Percentiles rank a stretch among this genome's conserved stretches.
phyloP scores from a whole-genome alignment of 1,139 yeast genomes.

The Candida sp. region DNA sequence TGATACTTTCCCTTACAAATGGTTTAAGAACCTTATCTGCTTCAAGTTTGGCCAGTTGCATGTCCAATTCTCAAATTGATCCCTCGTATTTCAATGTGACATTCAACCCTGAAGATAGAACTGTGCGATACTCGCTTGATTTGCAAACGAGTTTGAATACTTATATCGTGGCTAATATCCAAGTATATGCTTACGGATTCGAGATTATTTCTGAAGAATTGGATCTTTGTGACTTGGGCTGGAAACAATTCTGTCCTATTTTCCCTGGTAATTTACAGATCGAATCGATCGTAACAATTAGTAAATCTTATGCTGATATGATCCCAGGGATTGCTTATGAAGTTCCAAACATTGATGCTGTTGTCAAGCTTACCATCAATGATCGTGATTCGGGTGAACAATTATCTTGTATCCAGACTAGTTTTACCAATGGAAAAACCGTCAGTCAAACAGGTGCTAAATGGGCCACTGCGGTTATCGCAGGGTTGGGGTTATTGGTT shows the following conservation, averaged over 20 bases:
- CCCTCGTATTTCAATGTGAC: slow-evolving; percentile 66
- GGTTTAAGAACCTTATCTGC: slow-evolving; percentile 50
- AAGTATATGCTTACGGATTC: slow-evolving; percentile 77
- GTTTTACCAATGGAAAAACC: slow-evolving; percentile 69
- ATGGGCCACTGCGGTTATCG: slow-evolving; percentile 82
- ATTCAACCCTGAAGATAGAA: slow-evolving; percentile 62
- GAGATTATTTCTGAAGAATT: slow-evolving; percentile 50
- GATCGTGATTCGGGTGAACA: slow-evolving; percentile 33
- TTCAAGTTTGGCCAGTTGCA: slow-evolving; percentile 70
- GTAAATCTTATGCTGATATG: slow-evolving; percentile 37
- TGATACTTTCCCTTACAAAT: slow-evolving; percentile 5
- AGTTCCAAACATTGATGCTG: slow-evolving; percentile 80
- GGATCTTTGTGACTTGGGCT: slow-evolving; percentile 57
- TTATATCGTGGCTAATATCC: slow-evolving; percentile 55
- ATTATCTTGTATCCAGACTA: slow-evolving; percentile 68
- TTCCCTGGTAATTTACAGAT: slow-evolving; percentile 69
- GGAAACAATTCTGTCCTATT: slow-evolving; percentile 81
- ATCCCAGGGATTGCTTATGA: slow-evolving; percentile 72
- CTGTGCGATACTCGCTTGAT: slow-evolving; percentile 59
- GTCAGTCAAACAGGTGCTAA: slow-evolving; percentile 74
- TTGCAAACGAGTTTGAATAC: slow-evolving; percentile 59
- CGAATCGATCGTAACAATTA: slow-evolving; percentile 60
- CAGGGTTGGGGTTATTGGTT: slow-evolving; percentile 70
- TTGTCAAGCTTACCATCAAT: slow-evolving; percentile 50
- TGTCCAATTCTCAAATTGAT: slow-evolving; percentile 61